Conservation (phyloP, 2,329 filamentous ascomycete genomes). For the Didymella glomerata region DNA sequence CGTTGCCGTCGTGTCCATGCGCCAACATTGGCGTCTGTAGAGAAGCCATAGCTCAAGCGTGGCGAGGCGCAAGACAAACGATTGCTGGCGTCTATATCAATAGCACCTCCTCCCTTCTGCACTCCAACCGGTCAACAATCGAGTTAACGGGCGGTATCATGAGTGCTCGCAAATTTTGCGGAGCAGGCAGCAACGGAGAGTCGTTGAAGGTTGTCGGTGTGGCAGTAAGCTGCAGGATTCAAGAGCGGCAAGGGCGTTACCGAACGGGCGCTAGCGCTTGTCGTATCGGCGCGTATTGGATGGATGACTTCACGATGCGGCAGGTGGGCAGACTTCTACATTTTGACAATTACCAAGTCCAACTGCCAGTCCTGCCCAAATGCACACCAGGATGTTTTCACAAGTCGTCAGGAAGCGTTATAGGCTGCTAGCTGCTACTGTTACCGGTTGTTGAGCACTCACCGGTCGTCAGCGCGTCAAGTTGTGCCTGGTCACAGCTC, state of each 20-base stretch:
- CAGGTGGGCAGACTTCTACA: not conserved
- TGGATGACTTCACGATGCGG: conserved; percentile 11
- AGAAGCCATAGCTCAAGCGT: conserved; percentile 33
- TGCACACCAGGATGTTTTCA: not conserved
- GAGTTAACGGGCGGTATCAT: conserved; percentile 27
- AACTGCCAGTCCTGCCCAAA: not conserved
- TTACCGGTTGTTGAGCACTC: not conserved
- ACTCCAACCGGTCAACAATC: conserved; percentile 28
- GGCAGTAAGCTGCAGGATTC: conserved; percentile 16
- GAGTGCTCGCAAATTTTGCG: conserved; percentile 6
- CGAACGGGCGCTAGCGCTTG: conserved; percentile 14
- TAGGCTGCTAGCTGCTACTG: not conserved
- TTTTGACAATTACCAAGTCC: not conserved
- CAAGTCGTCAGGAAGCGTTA: not conserved
- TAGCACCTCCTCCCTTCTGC: conserved; percentile 34
- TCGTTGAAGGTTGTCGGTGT: conserved; percentile 17
- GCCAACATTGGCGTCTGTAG: conserved; percentile 35
- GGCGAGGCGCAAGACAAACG: conserved; percentile 8
- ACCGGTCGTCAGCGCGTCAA: not conserved
- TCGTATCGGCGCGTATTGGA: conserved; percentile 9
- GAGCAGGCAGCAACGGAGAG: conserved; percentile 13
- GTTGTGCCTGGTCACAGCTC: not conserved
- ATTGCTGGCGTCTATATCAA: conserved; percentile 22
- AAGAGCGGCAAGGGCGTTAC: conserved; percentile 4
- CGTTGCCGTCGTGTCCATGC: not conserved